Evolutionary conservation across 73 alveolate genomes (phyloP).

Genomic region (Paramecium biaurelia): DNA sequence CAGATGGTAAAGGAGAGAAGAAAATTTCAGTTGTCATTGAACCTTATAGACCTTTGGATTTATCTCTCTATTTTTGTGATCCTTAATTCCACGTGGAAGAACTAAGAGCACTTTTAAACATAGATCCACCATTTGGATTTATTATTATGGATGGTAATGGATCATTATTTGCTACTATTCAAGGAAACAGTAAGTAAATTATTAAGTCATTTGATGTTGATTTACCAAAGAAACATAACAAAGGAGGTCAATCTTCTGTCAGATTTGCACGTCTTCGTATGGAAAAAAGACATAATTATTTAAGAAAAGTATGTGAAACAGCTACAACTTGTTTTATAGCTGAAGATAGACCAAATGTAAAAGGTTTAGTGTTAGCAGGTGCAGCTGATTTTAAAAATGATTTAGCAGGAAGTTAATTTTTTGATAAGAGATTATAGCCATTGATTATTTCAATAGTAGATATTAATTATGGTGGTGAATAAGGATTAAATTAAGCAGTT

Average conservation of each 20-base stretch:
- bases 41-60: conserved; percentile 97
- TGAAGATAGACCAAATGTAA: conserved; percentile 93
- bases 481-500: conserved; percentile 96
- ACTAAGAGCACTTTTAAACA: conserved; percentile 72
- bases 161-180: conserved; percentile 94
- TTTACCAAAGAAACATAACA: conserved; percentile 95
- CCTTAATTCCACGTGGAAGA: conserved; percentile 83
- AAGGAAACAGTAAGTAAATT: conserved; percentile 90
- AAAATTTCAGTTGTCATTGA: conserved; percentile 92
- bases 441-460: conserved; percentile 89
- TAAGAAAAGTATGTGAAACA: conserved; percentile 98
- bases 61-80: conserved; percentile 96
- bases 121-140: conserved; percentile 94
- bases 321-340: conserved; percentile 93
- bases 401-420: conserved; percentile 80
- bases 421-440: conserved; percentile 88
- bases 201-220: conserved; percentile 75
- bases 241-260: conserved; percentile 95
- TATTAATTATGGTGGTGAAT: conserved; percentile 99
- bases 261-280: conserved; percentile 95
- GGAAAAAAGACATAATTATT: conserved; percentile 98
- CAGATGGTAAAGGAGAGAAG: conserved; percentile 94
- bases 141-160: conserved; percentile 99
- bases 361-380: conserved; percentile 98
- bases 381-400: conserved; percentile 98